phyloP scores from a whole-genome alignment of 257 asterid genomes.

The Echium plantagineum region DNA sequence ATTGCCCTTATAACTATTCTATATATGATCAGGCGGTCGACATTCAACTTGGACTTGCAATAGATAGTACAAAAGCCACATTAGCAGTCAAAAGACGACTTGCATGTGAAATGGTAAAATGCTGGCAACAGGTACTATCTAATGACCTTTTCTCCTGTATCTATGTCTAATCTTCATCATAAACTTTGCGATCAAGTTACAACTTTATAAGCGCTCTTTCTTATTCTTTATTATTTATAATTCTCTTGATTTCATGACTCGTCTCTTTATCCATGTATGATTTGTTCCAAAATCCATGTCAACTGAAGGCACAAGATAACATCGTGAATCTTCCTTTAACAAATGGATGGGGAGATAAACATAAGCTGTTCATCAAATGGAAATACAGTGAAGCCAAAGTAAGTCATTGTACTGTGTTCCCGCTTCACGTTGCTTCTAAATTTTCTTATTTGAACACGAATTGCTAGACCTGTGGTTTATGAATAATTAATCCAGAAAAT shows the following conservation, averaged over 20 bases:
- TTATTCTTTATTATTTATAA: background rate
- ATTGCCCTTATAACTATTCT: background rate
- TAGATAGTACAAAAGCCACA: conserved; percentile 78
- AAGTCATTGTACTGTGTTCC: conserved; percentile 12
- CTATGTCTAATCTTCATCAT: background rate
- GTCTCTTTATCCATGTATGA: background rate
- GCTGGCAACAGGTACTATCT: conserved; percentile 77
- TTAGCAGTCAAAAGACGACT: conserved; percentile 79
- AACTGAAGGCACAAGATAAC: conserved; percentile 82
- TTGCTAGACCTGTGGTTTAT: background rate
- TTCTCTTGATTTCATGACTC: background rate
- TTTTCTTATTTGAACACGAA: background rate
- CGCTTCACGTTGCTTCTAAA: background rate
- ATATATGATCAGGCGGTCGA: conserved; percentile 62
- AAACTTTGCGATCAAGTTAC: background rate
- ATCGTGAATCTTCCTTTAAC: conserved; percentile 73
- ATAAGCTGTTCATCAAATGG: conserved; percentile 75
- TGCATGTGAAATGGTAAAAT: conserved; percentile 91
- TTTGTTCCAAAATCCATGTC: background rate
- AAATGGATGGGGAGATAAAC: conserved; percentile 98
- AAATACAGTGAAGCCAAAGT: conserved; percentile 89
- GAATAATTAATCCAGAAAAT: background rate
- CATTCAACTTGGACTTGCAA: conserved; percentile 84
- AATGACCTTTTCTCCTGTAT: background rate
- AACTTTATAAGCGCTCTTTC: background rate